phyloP scores from a whole-genome alignment of 352 stramenopile genomes.

The Globisporangium rhizosaccharum region DNA sequence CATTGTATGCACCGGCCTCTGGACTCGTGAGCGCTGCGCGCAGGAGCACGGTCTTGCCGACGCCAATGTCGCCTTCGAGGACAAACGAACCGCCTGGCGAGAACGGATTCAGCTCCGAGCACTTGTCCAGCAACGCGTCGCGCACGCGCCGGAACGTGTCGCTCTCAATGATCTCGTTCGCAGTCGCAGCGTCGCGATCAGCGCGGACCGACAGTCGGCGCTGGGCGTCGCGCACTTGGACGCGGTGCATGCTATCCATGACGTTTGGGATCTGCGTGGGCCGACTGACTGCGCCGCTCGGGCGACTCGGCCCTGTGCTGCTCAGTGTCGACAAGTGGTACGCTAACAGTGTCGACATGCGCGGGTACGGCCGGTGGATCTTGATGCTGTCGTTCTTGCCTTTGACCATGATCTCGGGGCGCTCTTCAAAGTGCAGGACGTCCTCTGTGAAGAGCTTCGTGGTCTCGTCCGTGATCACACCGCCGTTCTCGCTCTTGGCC shows the following conservation, averaged over 20 bases:
- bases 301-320: constrained; percentile 10
- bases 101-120: constrained; percentile 61
- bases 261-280: constrained; percentile 62
- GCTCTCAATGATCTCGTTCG: constrained; percentile 55
- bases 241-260: constrained; percentile 85
- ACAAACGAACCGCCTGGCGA: constrained; percentile 63
- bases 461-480: constrained; percentile 84
- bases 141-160: constrained; percentile 51
- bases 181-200: constrained; percentile 35
- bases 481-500: constrained; percentile 75
- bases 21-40: constrained; percentile 47
- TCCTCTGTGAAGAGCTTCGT: constrained; percentile 84
- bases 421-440: constrained; percentile 87
- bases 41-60: constrained; percentile 80
- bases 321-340: constrained; percentile 51
- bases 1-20: constrained; percentile 42
- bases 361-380: constrained; percentile 81
- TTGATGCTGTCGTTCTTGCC: constrained; percentile 90
- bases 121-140: constrained; percentile 51
- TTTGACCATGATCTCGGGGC: constrained; percentile 88
- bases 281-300: neutral
- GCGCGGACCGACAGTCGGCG: constrained; percentile 49
- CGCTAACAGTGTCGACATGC: constrained; percentile 80
- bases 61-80: constrained; percentile 77
- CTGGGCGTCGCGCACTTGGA: constrained; percentile 78